phyloP scores from a whole-genome alignment of 2,329 filamentous ascomycete species.

The Cladophialophora bantiana region DNA sequence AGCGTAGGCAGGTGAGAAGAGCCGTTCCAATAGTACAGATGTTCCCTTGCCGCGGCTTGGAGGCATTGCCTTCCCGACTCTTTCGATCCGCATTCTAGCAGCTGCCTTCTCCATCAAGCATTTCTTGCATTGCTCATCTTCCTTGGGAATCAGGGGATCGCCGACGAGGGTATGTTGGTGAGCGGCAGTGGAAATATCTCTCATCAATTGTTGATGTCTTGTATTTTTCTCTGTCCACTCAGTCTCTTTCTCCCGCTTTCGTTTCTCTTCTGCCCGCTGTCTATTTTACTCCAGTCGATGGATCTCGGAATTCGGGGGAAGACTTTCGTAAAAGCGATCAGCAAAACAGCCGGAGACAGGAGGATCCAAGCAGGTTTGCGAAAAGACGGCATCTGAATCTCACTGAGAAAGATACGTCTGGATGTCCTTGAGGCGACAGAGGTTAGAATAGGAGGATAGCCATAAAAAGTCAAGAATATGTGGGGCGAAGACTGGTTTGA shows the following conservation, averaged over 20 bases:
- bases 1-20: slow-evolving; percentile 53
- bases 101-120: slow-evolving; percentile 18
- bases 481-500: slow-evolving; percentile 59
- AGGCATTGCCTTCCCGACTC: slow-evolving; percentile 22
- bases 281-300: slow-evolving; percentile 41
- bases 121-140: slow-evolving; percentile 19
- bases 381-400: slow-evolving; percentile 9
- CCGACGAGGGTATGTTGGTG: slow-evolving; percentile 16
- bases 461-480: slow-evolving; percentile 64
- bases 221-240: slow-evolving; percentile 41
- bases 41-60: slow-evolving; percentile 45
- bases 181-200: slow-evolving; percentile 10
- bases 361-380: slow-evolving; percentile 58
- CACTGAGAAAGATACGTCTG: slow-evolving; percentile 57
- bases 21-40: slow-evolving; percentile 61
- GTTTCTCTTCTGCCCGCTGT: slow-evolving; percentile 45
- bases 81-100: slow-evolving; percentile 19
- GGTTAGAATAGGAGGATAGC: slow-evolving; percentile 54
- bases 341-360: slow-evolving; percentile 55
- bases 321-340: slow-evolving; percentile 53
- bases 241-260: slow-evolving; percentile 47
- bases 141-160: slow-evolving; percentile 6
- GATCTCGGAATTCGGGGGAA: slow-evolving; percentile 39
- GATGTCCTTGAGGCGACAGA: slow-evolving; percentile 59
- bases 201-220: slow-evolving; percentile 9